Conservation (phyloP, 352 stramenopile species). For the Phytophthora citrophthora region DNA sequence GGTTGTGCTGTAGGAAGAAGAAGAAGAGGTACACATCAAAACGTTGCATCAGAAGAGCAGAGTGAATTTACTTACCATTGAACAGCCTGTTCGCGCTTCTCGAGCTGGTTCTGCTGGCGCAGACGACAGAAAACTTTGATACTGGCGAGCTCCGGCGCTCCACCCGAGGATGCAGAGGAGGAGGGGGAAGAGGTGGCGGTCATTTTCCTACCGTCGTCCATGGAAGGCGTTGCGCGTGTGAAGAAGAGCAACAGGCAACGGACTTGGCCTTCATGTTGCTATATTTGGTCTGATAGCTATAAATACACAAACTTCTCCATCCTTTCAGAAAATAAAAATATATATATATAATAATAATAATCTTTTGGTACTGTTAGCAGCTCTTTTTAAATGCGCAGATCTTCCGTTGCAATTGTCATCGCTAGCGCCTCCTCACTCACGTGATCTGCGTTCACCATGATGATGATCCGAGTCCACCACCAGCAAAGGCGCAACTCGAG, state of each 20-base stretch:
- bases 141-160: constrained; percentile 24
- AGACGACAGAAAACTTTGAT: constrained; percentile 86
- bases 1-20: constrained; percentile 47
- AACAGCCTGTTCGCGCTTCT: constrained; percentile 63
- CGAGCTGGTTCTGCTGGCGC: constrained; percentile 76
- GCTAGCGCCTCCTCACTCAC: constrained; percentile 1
- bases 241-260: background rate
- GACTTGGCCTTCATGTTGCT: background rate
- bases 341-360: no score
- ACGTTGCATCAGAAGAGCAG: background rate
- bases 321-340: no score
- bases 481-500: background rate
- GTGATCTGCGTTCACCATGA: constrained; percentile 3
- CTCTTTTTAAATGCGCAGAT: no score
- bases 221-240: constrained; percentile 11
- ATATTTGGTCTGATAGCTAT: constrained; percentile 10
- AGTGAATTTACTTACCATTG: constrained; percentile 48
- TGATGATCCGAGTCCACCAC: no score
- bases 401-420: background rate
- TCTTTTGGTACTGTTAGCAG: no score
- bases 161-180: background rate
- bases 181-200: constrained; percentile 18
- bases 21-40: background rate
- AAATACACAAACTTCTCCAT: no score
- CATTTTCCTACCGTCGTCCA: constrained; percentile 38